Percentiles rank a stretch among this genome's conserved stretches.
Evolutionary conservation across 371 early-diverging fungal species (phyloP).

Genomic region (Mortierella sp.): DNA sequence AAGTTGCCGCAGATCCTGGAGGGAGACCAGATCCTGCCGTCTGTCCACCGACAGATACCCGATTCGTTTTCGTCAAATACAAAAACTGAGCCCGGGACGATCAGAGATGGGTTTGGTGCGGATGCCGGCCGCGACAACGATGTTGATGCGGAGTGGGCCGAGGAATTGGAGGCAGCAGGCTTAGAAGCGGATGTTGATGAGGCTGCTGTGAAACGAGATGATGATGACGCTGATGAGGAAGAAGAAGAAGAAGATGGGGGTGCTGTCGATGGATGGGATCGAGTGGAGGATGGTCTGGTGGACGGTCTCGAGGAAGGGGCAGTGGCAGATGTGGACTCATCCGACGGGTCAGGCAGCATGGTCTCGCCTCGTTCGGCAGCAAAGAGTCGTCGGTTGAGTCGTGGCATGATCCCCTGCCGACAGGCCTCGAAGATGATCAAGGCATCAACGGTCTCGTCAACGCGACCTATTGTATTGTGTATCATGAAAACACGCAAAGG

Average conservation of each 20-base stretch:
- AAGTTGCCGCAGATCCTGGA: conserved; percentile 84
- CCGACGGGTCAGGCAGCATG: too few relatives aligned
- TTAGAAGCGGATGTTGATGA: not conserved
- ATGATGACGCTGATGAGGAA: too few relatives aligned
- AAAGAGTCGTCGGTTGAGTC: conserved; percentile 80
- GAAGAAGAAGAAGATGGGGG: too few relatives aligned
- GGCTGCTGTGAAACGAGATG: too few relatives aligned
- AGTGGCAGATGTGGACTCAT: too few relatives aligned
- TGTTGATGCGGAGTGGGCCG: conserved; percentile 63
- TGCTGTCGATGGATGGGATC: too few relatives aligned
- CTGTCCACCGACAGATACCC: conserved; percentile 93
- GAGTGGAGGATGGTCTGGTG: too few relatives aligned
- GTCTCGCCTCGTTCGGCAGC: conserved; percentile 59
- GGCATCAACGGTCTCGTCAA: conserved; percentile 86
- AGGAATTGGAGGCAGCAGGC: not conserved
- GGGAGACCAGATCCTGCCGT: conserved; percentile 89
- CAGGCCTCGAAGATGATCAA: conserved; percentile 89
- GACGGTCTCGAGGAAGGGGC: too few relatives aligned
- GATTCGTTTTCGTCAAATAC: conserved; percentile 91
- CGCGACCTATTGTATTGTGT: conserved; percentile 61
- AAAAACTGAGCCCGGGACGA: conserved; percentile 77
- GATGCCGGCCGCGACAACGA: too few relatives aligned
- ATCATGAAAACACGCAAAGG: not conserved
- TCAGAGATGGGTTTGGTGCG: conserved; percentile 19
- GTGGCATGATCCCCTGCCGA: conserved; percentile 72